Conservation (phyloP, 2,329 filamentous ascomycete genomes). For the Nemania abortiva region DNA sequence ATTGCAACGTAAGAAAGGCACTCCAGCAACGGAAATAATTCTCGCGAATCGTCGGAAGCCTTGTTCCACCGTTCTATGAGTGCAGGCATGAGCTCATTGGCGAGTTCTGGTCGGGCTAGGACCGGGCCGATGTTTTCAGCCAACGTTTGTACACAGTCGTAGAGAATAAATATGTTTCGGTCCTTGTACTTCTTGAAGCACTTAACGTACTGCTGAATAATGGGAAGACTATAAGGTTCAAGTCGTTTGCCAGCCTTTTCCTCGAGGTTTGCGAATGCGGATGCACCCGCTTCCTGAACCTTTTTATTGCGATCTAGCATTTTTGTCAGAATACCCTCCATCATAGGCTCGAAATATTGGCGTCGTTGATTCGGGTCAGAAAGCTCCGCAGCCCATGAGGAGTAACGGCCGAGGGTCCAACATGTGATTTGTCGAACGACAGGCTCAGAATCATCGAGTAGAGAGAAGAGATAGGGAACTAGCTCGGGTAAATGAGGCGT, state of each 20-base stretch:
- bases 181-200: constrained; percentile 98
- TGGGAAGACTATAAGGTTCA: constrained; percentile 87
- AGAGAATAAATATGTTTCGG: constrained; percentile 98
- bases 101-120: constrained; percentile 83
- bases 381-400: constrained; percentile 87
- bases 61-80: constrained; percentile 89
- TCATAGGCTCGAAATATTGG: constrained; percentile 91
- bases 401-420: constrained; percentile 96
- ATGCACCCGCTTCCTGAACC: constrained; percentile 95
- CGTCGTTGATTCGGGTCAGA: constrained; percentile 74
- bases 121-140: constrained; percentile 89
- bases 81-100: constrained; percentile 90
- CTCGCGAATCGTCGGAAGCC: constrained; percentile 87
- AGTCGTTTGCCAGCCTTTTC: constrained; percentile 88
- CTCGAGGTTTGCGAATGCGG: constrained; percentile 94
- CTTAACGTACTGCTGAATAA: constrained; percentile 89
- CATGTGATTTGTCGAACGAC: constrained; percentile 97
- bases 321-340: constrained; percentile 92
- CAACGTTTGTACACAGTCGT: constrained; percentile 97
- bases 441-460: constrained; percentile 86
- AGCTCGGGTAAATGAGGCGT: constrained; percentile 91
- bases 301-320: constrained; percentile 99
- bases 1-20: constrained; percentile 94
- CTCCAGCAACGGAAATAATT: constrained; percentile 95
- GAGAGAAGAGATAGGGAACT: constrained; percentile 87